Evolutionary conservation across 805 yeast species (phyloP).

Genomic region (Naumovozyma baii): DNA sequence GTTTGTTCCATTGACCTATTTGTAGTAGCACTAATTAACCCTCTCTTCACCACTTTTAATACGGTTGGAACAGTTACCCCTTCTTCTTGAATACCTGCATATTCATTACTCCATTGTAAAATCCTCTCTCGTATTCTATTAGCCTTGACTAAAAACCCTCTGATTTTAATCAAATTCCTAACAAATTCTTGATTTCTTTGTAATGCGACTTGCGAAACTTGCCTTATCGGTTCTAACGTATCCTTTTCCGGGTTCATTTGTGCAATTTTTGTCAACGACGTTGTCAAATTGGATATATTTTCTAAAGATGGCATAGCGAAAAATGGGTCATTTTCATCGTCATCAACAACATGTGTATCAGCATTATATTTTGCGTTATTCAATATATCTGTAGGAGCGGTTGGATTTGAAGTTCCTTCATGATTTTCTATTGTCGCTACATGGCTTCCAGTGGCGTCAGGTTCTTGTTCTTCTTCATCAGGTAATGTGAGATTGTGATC

Average conservation of each 20-base stretch:
- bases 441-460: conserved; percentile 3
- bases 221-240: conserved; percentile 60
- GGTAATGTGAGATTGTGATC: conserved; percentile 46
- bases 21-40: conserved; percentile 30
- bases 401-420: conserved; percentile 1
- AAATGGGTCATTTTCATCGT: conserved; percentile 36
- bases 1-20: conserved; percentile 20
- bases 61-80: conserved; percentile 32
- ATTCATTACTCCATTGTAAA: conserved; percentile 77
- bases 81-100: conserved; percentile 54
- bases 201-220: conserved; percentile 63
- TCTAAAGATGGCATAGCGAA: conserved; percentile 46
- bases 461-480: conserved; percentile 15
- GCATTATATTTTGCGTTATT: conserved; percentile 4
- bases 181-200: conserved; percentile 84
- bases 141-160: conserved; percentile 71
- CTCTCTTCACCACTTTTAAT: conserved; percentile 29
- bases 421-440: conserved; percentile 1
- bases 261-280: conserved; percentile 34
- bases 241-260: conserved; percentile 39
- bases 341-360: conserved; percentile 15
- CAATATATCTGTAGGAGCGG: not conserved
- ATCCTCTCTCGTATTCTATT: conserved; percentile 63
- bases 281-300: conserved; percentile 7
- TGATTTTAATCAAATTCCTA: conserved; percentile 60